Conservation (phyloP, 2,329 filamentous ascomycete species). For the Juglanconis juglandina region DNA sequence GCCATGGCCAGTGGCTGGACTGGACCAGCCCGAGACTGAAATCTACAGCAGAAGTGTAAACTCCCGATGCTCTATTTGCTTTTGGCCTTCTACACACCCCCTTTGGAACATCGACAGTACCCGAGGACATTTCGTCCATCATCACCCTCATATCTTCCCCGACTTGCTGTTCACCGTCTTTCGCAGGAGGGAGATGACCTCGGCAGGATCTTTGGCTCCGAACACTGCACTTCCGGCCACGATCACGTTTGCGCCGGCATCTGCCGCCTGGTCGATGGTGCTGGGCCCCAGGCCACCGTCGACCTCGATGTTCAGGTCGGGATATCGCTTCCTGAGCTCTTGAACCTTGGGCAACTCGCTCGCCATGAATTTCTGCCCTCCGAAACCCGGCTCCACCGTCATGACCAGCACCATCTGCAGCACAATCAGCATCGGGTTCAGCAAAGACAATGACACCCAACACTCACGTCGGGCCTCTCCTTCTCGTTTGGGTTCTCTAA, state of each 20-base stretch:
- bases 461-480: slow-evolving; percentile 83
- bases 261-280: slow-evolving; percentile 90
- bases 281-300: slow-evolving; percentile 85
- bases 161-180: slow-evolving; percentile 67
- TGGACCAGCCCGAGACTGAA: slow-evolving; percentile 12
- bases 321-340: slow-evolving; percentile 78
- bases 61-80: background rate
- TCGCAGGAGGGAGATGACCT: slow-evolving; percentile 80
- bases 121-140: background rate
- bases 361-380: slow-evolving; percentile 97
- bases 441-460: background rate
- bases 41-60: background rate
- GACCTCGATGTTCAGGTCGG: slow-evolving; percentile 89
- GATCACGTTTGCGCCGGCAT: slow-evolving; percentile 96
- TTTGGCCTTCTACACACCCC: background rate
- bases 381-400: slow-evolving; percentile 97
- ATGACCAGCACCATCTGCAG: slow-evolving; percentile 93
- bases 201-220: slow-evolving; percentile 79
- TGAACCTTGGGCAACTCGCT: slow-evolving; percentile 91
- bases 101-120: background rate
- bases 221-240: slow-evolving; percentile 96
- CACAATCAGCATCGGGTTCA: background rate
- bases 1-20: background rate
- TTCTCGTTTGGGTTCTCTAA: slow-evolving; percentile 68
- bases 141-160: slow-evolving; percentile 34